Percentiles rank a stretch among this genome's conserved stretches.
Evolutionary conservation across 2,329 filamentous ascomycete genomes (phyloP).

Genomic region (Thelonectria blattea): DNA sequence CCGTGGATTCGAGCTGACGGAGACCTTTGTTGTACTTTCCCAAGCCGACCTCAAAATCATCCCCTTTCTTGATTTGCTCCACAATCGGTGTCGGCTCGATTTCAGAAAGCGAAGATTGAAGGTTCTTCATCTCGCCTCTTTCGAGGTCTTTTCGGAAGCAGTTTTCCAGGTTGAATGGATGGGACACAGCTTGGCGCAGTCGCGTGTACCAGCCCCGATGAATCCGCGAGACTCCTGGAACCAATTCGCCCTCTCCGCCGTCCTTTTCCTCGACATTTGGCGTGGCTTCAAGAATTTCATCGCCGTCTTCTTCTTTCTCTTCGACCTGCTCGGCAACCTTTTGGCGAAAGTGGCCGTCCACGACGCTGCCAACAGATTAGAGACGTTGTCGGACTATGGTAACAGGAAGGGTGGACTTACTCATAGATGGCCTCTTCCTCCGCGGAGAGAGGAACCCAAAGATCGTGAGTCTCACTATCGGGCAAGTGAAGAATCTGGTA

Average conservation of each 20-base stretch:
- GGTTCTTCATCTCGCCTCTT: not conserved
- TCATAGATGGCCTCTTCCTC: constrained; percentile 37
- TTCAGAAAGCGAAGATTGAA: not conserved
- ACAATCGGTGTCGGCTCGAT: not conserved
- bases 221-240: not conserved
- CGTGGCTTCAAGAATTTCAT: no score
- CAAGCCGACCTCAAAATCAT: not conserved
- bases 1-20: constrained; percentile 1
- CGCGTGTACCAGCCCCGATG: constrained; percentile 3
- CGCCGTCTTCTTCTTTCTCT: no score
- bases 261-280: not conserved
- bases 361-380: not conserved
- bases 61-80: constrained; percentile 10
- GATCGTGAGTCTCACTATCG: constrained; percentile 7
- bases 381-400: not conserved
- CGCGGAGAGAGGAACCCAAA: constrained; percentile 33
- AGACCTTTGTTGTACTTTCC: constrained; percentile 24
- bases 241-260: not conserved
- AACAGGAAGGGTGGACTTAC: constrained; percentile 26
- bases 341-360: constrained; percentile 4
- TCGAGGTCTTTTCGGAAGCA: constrained; percentile 22
- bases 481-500: constrained; percentile 37
- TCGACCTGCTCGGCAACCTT: not conserved
- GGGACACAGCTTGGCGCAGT: constrained; percentile 36
- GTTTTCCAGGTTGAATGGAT: constrained; percentile 39